phyloP scores from a whole-genome alignment of 495 filamentous ascomycete genomes.

The Cenococcum geophilum region DNA sequence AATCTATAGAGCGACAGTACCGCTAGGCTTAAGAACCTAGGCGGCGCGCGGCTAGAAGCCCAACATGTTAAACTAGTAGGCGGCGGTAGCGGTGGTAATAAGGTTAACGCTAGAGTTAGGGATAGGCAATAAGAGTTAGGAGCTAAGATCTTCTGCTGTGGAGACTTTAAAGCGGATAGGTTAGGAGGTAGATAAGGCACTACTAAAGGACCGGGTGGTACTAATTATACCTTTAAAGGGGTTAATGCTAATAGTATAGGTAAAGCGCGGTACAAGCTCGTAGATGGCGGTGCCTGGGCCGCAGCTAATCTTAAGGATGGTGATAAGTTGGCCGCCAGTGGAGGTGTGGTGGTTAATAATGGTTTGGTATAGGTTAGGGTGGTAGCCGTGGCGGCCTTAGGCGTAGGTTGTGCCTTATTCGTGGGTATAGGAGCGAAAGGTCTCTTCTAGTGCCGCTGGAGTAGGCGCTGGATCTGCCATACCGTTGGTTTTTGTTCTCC shows the following conservation, averaged over 20 bases:
- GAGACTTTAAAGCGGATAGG: conserved; percentile 44
- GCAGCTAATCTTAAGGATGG: conserved; percentile 52
- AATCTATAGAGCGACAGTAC: conserved; percentile 52
- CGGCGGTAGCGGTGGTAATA: conserved; percentile 47
- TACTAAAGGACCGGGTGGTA: conserved; percentile 39
- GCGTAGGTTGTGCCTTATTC: conserved; percentile 46
- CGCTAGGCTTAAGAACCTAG: conserved; percentile 49
- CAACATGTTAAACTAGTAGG: conserved; percentile 57
- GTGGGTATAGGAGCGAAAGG: conserved; percentile 45
- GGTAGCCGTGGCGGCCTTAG: conserved; percentile 41
- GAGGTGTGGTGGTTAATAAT: conserved; percentile 46
- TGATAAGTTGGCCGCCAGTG: conserved; percentile 44
- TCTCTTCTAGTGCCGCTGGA: conserved; percentile 31
- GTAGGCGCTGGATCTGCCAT: no score
- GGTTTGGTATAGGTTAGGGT: conserved; percentile 42
- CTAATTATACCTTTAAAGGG: conserved; percentile 50
- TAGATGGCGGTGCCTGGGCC: conserved; percentile 47
- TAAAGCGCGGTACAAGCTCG: conserved; percentile 41
- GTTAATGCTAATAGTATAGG: conserved; percentile 47
- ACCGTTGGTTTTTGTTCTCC: no score
- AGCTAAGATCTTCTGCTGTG: conserved; percentile 43
- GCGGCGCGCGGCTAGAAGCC: conserved; percentile 57
- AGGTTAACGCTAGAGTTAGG: conserved; percentile 45
- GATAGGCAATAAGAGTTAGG: conserved; percentile 8
- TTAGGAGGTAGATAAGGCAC: conserved; percentile 29